Conservation (phyloP, 352 stramenopile genomes). For the Blastocystis sp. region DNA sequence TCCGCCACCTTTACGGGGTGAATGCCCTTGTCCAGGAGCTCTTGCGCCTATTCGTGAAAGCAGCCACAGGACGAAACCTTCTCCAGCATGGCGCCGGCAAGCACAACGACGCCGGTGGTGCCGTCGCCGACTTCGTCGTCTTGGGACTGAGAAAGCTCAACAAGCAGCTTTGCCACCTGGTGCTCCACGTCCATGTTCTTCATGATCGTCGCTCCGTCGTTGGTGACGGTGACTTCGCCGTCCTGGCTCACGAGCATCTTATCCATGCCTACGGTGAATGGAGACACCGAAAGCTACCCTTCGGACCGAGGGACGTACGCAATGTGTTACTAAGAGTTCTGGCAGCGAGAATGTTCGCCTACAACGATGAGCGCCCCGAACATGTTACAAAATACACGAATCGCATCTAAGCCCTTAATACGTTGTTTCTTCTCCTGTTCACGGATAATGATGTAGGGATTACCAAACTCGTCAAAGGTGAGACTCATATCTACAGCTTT, state of each 20-base stretch:
- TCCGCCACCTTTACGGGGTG: slow-evolving; percentile 97
- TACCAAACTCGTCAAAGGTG: slow-evolving; percentile 94
- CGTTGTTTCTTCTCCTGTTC: slow-evolving; percentile 97
- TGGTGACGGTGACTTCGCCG: slow-evolving; percentile 98
- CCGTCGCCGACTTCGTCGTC: slow-evolving; percentile 99
- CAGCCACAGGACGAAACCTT: slow-evolving; percentile 79
- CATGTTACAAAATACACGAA: slow-evolving; percentile 83
- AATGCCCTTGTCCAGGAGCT: slow-evolving; percentile 92
- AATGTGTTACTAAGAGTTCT: slow-evolving; percentile 94
- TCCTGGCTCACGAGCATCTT: slow-evolving; percentile 99
- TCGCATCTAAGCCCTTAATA: slow-evolving; percentile 96
- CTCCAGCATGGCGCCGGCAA: slow-evolving; percentile 94
- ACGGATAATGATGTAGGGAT: slow-evolving; percentile 98
- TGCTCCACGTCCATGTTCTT: slow-evolving; percentile 99
- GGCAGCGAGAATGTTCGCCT: slow-evolving; percentile 98
- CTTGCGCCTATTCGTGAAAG: slow-evolving; percentile 80
- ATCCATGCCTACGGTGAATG: slow-evolving; percentile 87
- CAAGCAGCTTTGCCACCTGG: slow-evolving; percentile 94
- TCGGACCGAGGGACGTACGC: slow-evolving; percentile 94
- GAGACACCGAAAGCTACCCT: slow-evolving; percentile 78
- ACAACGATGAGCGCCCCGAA: slow-evolving; percentile 23
- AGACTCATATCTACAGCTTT: slow-evolving; percentile 75
- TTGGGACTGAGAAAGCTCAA: slow-evolving; percentile 97
- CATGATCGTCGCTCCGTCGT: slow-evolving; percentile 99
- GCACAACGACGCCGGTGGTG: slow-evolving; percentile 98